phyloP scores from a whole-genome alignment of 495 filamentous ascomycete species.

The Neurospora tetrasperma region DNA sequence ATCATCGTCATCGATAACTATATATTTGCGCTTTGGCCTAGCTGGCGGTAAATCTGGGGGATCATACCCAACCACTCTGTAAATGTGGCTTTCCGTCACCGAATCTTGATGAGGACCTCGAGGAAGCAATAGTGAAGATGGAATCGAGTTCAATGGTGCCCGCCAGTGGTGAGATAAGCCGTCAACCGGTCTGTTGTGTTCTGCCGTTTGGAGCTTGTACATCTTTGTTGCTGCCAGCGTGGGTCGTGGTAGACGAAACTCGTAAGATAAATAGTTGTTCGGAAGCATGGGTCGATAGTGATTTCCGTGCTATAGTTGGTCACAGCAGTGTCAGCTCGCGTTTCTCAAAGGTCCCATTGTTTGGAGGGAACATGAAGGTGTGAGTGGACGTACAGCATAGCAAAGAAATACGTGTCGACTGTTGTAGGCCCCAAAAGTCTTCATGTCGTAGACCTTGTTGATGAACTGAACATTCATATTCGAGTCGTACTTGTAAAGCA shows the following conservation, averaged over 20 bases:
- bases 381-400: slow-evolving; percentile 5
- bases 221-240: slow-evolving; percentile 8
- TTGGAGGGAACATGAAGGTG: background rate
- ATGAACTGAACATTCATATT: background rate
- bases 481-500: slow-evolving; percentile 15
- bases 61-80: background rate
- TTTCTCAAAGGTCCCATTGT: background rate
- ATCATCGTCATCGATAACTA: background rate
- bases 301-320: slow-evolving; percentile 2
- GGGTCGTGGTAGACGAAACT: slow-evolving; percentile 19
- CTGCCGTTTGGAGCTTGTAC: slow-evolving; percentile 5
- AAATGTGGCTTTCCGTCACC: background rate
- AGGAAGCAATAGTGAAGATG: background rate
- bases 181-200: background rate
- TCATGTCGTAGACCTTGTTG: slow-evolving; percentile 14
- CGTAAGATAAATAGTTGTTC: slow-evolving; percentile 14
- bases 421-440: slow-evolving; percentile 17
- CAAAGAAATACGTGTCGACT: slow-evolving; percentile 19
- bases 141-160: background rate
- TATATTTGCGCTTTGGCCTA: background rate
- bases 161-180: slow-evolving; percentile 6
- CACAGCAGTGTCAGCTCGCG: background rate
- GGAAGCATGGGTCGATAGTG: slow-evolving; percentile 20
- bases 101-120: background rate
- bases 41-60: background rate